Conservation (phyloP, 257 asterid species). For the Gynochthodes officinalis region DNA sequence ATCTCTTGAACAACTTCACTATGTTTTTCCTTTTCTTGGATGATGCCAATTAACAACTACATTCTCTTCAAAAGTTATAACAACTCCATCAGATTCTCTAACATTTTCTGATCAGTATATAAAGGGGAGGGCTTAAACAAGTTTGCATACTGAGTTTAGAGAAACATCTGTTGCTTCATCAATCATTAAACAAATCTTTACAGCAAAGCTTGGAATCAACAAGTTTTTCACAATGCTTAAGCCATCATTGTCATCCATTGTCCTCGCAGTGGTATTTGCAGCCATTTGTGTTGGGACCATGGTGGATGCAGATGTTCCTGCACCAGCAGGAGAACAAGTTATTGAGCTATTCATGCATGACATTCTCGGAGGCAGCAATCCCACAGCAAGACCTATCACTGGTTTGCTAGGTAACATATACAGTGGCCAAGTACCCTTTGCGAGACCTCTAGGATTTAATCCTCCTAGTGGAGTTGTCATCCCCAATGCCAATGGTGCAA, state of each 20-base stretch:
- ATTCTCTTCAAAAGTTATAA: slow-evolving; percentile 7
- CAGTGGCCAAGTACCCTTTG: slow-evolving; percentile 93
- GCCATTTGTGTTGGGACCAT: slow-evolving; percentile 19
- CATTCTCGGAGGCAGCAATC: slow-evolving; percentile 84
- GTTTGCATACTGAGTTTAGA: slow-evolving; percentile 14
- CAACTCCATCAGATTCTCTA: slow-evolving; percentile 24
- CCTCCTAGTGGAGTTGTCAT: slow-evolving; percentile 67
- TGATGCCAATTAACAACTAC: too few species aligned
- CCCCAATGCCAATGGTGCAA: slow-evolving; percentile 81
- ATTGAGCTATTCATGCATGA: slow-evolving; percentile 87
- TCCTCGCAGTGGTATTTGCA: slow-evolving; percentile 34
- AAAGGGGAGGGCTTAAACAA: too few species aligned
- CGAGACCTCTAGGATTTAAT: slow-evolving; percentile 70
- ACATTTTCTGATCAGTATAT: background rate
- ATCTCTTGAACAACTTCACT: slow-evolving; percentile 15
- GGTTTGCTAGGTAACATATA: slow-evolving; percentile 80
- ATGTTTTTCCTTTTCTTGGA: background rate
- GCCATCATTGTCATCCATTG: slow-evolving; percentile 18
- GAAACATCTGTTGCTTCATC: background rate
- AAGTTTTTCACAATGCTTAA: slow-evolving; percentile 36
- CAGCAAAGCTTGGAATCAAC: background rate
- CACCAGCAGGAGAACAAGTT: slow-evolving; percentile 28
- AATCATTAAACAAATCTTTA: background rate
- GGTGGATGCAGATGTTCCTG: slow-evolving; percentile 29
- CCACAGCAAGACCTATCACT: slow-evolving; percentile 80